Percentiles rank a stretch among this genome's conserved stretches.
Conservation (phyloP, 2,329 filamentous ascomycete genomes). For the Lecanicillium sp. region DNA sequence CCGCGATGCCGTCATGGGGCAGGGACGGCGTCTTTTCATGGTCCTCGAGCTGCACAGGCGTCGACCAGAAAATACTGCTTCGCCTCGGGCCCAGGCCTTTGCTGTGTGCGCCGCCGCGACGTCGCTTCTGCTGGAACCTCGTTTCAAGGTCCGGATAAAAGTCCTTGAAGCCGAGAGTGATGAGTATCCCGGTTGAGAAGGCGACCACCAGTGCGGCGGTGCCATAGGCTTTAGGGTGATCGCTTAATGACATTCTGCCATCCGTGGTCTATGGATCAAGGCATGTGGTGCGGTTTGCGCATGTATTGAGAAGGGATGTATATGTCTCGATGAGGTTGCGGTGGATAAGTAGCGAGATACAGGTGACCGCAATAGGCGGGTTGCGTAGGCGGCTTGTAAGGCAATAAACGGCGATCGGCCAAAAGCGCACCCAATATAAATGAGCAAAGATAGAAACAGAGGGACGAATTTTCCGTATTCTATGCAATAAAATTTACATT, state of each 20-base stretch:
- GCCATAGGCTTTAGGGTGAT: conserved; percentile 55
- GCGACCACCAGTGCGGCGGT: conserved; percentile 60
- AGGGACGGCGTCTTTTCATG: conserved; percentile 31
- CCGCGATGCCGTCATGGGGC: conserved; percentile 33
- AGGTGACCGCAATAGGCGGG: no score
- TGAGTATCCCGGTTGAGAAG: conserved; percentile 68
- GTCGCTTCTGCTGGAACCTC: conserved; percentile 45
- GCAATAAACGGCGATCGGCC: no score
- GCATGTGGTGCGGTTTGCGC: background rate
- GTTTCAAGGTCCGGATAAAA: conserved; percentile 67
- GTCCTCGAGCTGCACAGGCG: conserved; percentile 48
- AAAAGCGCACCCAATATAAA: no score
- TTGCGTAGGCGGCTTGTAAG: no score
- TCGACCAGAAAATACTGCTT: conserved; percentile 37
- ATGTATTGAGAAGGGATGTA: background rate
- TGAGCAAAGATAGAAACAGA: no score
- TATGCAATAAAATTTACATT: no score
- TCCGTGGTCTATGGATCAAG: conserved; percentile 1
- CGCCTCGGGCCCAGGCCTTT: conserved; percentile 15
- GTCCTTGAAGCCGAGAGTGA: conserved; percentile 74
- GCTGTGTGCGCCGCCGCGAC: conserved; percentile 12
- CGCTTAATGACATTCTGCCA: conserved; percentile 47
- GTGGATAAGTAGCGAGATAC: background rate
- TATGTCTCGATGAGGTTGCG: no score
- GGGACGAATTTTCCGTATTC: no score